Conservation (phyloP, 495 filamentous ascomycete genomes). For the Penicillium canariense region DNA sequence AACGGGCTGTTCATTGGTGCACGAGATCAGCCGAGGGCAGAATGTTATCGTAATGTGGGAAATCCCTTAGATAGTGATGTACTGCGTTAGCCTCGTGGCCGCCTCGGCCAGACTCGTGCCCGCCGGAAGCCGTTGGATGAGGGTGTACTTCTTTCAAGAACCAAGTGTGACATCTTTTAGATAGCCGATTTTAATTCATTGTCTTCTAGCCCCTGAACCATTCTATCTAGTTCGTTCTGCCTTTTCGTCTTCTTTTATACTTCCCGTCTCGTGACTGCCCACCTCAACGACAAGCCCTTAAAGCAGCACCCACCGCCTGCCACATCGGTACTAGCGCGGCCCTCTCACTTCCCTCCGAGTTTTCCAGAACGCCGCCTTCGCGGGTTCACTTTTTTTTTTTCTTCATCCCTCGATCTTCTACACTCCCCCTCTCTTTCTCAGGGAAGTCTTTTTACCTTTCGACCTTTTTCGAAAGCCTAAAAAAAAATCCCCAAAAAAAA, state of each 20-base stretch:
- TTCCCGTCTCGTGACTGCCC: slow-evolving; percentile 3
- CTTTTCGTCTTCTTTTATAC: background rate
- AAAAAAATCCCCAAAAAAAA: slow-evolving; percentile 46
- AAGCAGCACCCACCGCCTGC: slow-evolving; percentile 19
- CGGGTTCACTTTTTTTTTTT: slow-evolving; percentile 42
- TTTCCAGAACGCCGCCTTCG: slow-evolving; percentile 40
- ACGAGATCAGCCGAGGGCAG: slow-evolving; percentile 5
- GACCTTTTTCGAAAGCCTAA: slow-evolving; percentile 45
- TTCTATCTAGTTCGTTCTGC: background rate
- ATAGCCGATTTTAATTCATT: too few species aligned
- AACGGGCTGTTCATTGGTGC: slow-evolving; percentile 14
- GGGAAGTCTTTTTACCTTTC: slow-evolving; percentile 38
- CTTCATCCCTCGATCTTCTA: slow-evolving; percentile 34
- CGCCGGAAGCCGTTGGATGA: too few species aligned
- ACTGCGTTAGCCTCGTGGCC: background rate
- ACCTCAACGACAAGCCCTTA: slow-evolving; percentile 20
- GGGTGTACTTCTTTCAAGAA: too few species aligned
- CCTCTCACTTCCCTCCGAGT: slow-evolving; percentile 32
- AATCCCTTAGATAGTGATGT: too few species aligned
- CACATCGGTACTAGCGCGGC: slow-evolving; percentile 23
- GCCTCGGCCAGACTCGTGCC: too few species aligned
- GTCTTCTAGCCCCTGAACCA: background rate
- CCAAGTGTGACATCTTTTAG: too few species aligned
- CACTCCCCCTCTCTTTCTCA: slow-evolving; percentile 45
- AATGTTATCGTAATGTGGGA: background rate